Evolutionary conservation across 345 rosid species (phyloP), one percentile per base, ranked within the genome.

Genomic region (Acer campestre): DNA sequence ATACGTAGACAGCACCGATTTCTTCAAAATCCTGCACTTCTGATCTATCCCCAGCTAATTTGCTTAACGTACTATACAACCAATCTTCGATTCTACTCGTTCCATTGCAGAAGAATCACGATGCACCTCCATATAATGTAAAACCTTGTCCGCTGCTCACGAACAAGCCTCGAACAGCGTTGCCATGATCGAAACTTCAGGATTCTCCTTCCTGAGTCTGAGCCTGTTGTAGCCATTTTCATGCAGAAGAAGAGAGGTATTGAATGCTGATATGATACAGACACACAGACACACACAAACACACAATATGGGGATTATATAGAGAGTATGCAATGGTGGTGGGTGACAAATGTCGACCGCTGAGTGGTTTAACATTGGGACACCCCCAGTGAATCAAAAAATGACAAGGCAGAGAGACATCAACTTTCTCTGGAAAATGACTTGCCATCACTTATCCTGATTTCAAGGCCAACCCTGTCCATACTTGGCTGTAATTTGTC

Each of bases 91-190:
- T 27, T 17, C 64, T 35, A 78, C 44, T 90, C 89, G 10, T 84
- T 82, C 87, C 89, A 81, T 7, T 81, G 80, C 7, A 92, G 85
- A 76, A 94, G 91, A 78, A 91, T 86, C 69, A 88, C 86, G 5
- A 90, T 82, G 64, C 98, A 94, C 84, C 90, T 90, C 94, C 94
- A 92, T 22, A 92, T 87, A 68, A 90, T 92, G 78, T 94, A 92
- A 58, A 86, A 75, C 10, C 95, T 84, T 0, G 95, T 92, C 74
- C 90, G 78, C 85, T 82, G 89, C 86, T 94, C 94, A 77, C 85
- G 79, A 12, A 86, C 71, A 13, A 84, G 70, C 87, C 81, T 89
- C 2, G 90, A 87, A 59, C 88, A 89, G 80, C 91, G 74, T 71
- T 81, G 78, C 90, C 88, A 85, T 4, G 86, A 76, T 48, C 79